Conservation (phyloP, 495 filamentous ascomycete species). For the Tetracladium marchalianum region DNA sequence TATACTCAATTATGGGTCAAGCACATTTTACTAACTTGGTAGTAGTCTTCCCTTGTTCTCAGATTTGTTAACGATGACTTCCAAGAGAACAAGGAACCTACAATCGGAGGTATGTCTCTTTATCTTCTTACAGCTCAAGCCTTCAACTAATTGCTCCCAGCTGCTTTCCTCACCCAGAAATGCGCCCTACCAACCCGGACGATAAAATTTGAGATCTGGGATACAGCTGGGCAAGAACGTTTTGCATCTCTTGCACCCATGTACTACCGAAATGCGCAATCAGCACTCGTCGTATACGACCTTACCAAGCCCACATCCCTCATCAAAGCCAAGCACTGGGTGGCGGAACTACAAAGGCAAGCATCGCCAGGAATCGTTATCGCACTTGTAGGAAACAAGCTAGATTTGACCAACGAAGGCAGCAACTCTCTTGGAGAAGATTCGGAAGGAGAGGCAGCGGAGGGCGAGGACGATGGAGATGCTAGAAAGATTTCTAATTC, state of each 20-base stretch:
- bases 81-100: slow-evolving; percentile 99
- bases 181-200: slow-evolving; percentile 90
- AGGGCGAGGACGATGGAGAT: slow-evolving; percentile 59
- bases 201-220: slow-evolving; percentile 99
- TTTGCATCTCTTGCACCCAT: slow-evolving; percentile 96
- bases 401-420: slow-evolving; percentile 68
- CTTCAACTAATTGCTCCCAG: slow-evolving; percentile 33
- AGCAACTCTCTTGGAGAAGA: slow-evolving; percentile 22
- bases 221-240: slow-evolving; percentile 96
- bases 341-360: slow-evolving; percentile 93
- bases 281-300: slow-evolving; percentile 98
- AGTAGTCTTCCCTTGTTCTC: slow-evolving; percentile 89
- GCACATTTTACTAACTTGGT: slow-evolving; percentile 1
- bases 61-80: slow-evolving; percentile 99
- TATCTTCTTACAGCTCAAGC: not conserved
- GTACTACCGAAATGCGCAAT: slow-evolving; percentile 99
- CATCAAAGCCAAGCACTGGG: slow-evolving; percentile 96
- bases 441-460: slow-evolving; percentile 32
- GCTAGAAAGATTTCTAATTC: slow-evolving; percentile 77
- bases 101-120: slow-evolving; percentile 76
- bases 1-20: slow-evolving; percentile 1
- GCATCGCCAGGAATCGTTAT: slow-evolving; percentile 98
- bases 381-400: slow-evolving; percentile 93
- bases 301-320: slow-evolving; percentile 94
- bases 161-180: slow-evolving; percentile 97